Base-by-base conservation (phyloP, 352 stramenopile species). In the Globisporangium apiculatum region DNA sequence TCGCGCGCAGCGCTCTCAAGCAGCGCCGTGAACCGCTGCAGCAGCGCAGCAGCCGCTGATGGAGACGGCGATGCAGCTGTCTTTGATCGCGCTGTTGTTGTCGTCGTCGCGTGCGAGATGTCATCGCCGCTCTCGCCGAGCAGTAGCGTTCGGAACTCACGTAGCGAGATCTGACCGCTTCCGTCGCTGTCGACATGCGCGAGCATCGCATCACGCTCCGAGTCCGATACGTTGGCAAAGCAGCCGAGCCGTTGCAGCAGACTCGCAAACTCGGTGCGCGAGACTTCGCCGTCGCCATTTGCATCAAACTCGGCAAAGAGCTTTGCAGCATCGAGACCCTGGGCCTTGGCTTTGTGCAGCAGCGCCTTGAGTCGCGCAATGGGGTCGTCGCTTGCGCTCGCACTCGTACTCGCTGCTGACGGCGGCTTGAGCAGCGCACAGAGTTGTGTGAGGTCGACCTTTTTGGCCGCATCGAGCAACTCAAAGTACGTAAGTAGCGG, bases 281-380 rank as follows among this genome's bases (percentile, higher is more conserved):
- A 83, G 38, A 94, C 69, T 51, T 79, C 60, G 1, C 81, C 79
- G 15, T 80, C 79, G 3, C 66, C 63, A 57, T 94, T 66, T 0
- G 68, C 69, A 60, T 94, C 83, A 62, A 94, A 94, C 56, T 94
- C 81, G 1, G 50, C 48, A 66, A 89, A 89, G 31, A 75, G 78
- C 42, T 62, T 63, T 12, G 64, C 57, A 2, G 83, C n/a, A 43
- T 86, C 65, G 14, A 84, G 61, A 1, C 79, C 79, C 61, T 80
- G 59, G 1, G 58, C 55, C 37, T 71, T 69, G 8, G 76, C 76
- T 24, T 76, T 73, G 1, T 43, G 8, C 14, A 87, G 37, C 9
- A 81, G 65, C 2, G 64, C 58, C 11, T 57, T 61, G 7, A 76
- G 53, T n/a, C 58, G 37, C 18, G 7, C 51, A 4, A 67, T 57